Conservation (phyloP, 169 alveolate genomes). For the Cryptosporidium tyzzeri region DNA sequence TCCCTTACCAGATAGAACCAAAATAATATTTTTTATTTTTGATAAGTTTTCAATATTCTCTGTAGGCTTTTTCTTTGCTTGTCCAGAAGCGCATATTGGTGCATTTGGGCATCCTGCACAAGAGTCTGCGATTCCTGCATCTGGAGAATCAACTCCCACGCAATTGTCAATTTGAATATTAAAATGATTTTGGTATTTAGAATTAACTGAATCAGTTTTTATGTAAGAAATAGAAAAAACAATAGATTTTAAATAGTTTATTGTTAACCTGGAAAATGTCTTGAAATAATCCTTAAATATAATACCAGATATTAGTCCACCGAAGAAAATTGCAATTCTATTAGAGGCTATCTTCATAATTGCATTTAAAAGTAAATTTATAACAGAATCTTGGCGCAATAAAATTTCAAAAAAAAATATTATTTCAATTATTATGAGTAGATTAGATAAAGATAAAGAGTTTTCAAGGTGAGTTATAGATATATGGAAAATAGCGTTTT, state of each 20-base stretch:
- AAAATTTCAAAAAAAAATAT: neutral
- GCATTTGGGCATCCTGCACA: slow-evolving; percentile 99
- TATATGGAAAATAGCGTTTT: neutral
- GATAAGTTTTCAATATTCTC: slow-evolving; percentile 83
- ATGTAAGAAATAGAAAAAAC: neutral
- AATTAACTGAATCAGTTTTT: neutral
- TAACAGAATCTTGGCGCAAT: slow-evolving; percentile 24
- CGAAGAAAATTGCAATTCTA: slow-evolving; percentile 4
- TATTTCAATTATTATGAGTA: neutral
- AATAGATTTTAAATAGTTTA: neutral
- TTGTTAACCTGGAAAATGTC: neutral
- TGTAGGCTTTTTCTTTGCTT: slow-evolving; percentile 81
- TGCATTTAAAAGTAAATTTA: neutral
- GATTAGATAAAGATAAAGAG: slow-evolving; percentile 10
- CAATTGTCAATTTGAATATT: slow-evolving; percentile 77
- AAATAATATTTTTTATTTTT: slow-evolving; percentile 88
- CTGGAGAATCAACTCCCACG: slow-evolving; percentile 84
- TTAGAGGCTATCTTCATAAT: slow-evolving; percentile 20
- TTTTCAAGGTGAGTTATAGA: slow-evolving; percentile 50
- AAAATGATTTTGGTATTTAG: neutral
- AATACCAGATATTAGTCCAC: slow-evolving; percentile 37
- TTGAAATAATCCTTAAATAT: neutral
- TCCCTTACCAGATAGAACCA: slow-evolving; percentile 98
- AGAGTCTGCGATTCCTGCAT: slow-evolving; percentile 91
- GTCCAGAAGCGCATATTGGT: slow-evolving; percentile 92